A percentile compares a stretch with the other conserved stretches of the same genome.
Evolutionary conservation across 768 basidiomycete genomes (phyloP).

Genomic region (Lyophyllum shimeji): DNA sequence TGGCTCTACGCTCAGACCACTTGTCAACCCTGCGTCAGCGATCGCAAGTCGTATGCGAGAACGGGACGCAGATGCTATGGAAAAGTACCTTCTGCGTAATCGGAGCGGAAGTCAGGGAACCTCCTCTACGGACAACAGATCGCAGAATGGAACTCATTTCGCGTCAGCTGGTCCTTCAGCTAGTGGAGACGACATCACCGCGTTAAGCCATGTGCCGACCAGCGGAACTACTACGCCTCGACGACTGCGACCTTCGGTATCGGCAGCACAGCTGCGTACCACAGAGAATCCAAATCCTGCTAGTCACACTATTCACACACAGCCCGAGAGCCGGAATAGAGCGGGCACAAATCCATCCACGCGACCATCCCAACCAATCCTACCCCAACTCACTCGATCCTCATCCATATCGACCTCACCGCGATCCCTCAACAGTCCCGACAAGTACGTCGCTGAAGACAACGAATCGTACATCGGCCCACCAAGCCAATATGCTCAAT

Average conservation of each 20-base stretch:
- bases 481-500: constrained; percentile 66
- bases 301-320: constrained; percentile 28
- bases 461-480: constrained; percentile 60
- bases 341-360: constrained; percentile 67
- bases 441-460: constrained; percentile 41
- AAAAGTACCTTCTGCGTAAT: constrained; percentile 80
- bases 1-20: constrained; percentile 34
- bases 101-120: constrained; percentile 79
- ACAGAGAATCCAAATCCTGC: constrained; percentile 35
- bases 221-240: constrained; percentile 61
- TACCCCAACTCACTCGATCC: constrained; percentile 48
- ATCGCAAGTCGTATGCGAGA: constrained; percentile 80
- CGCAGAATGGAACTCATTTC: constrained; percentile 53
- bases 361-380: constrained; percentile 41
- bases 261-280: constrained; percentile 73
- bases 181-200: constrained; percentile 54
- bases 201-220: constrained; percentile 42
- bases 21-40: constrained; percentile 40
- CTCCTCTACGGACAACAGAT: constrained; percentile 69
- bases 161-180: constrained; percentile 52
- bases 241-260: constrained; percentile 69
- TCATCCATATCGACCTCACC: constrained; percentile 59
- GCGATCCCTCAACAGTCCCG: constrained; percentile 34
- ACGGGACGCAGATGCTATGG: constrained; percentile 84
- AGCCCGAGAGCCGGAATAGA: constrained; percentile 54